Evolutionary conservation across 495 filamentous ascomycete species (phyloP).

Genomic region (Chaetomidium leptoderma): DNA sequence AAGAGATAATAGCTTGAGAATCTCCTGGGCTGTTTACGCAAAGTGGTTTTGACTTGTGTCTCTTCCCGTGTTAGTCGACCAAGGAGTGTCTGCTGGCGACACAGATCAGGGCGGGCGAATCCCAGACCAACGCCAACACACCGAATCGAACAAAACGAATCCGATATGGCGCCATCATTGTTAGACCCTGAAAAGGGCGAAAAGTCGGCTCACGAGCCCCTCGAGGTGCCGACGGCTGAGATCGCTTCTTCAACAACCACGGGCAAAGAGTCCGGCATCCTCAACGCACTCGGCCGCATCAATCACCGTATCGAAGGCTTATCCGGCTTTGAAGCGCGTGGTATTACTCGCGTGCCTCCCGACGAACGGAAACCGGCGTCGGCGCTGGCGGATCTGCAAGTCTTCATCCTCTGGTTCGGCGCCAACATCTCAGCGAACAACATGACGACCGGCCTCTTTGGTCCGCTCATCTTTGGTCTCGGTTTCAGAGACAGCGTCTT

Average conservation of each 20-base stretch:
- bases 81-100: too few species aligned
- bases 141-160: too few species aligned
- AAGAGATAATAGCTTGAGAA: too few species aligned
- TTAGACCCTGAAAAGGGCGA: not conserved
- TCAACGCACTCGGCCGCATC: constrained; percentile 12
- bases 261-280: not conserved
- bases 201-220: not conserved
- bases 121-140: too few species aligned
- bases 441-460: constrained; percentile 69
- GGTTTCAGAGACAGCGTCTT: constrained; percentile 63
- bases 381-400: constrained; percentile 58
- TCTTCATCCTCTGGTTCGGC: constrained; percentile 66
- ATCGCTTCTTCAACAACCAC: not conserved
- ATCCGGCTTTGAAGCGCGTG: constrained; percentile 58
- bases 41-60: too few species aligned
- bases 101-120: too few species aligned
- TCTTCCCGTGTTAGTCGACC: too few species aligned
- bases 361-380: constrained; percentile 58
- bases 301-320: constrained; percentile 36
- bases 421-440: constrained; percentile 76
- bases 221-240: not conserved
- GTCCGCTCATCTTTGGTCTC: constrained; percentile 62
- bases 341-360: constrained; percentile 63
- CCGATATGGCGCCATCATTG: too few species aligned
- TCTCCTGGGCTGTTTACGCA: too few species aligned